Conservation (phyloP, 306 rosid genomes). For the Carpinus viminea region DNA sequence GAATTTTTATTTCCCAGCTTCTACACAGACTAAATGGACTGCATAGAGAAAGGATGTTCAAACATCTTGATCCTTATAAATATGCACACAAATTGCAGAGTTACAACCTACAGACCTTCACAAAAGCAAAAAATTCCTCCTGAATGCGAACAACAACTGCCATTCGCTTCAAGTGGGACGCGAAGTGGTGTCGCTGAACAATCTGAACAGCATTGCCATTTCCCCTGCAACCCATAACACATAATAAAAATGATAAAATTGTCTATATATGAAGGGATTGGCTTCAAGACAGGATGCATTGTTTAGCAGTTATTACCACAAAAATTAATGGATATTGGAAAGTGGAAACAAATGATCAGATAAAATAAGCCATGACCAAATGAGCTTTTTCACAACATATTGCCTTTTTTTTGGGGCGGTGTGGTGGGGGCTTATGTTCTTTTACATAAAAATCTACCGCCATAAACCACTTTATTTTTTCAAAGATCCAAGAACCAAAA, state of each 20-base stretch:
- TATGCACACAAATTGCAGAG: slow-evolving; percentile 15
- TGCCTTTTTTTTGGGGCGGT: not conserved
- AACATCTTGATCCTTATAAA: slow-evolving; percentile 5
- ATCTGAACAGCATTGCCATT: slow-evolving; percentile 84
- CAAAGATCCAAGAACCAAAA: not conserved
- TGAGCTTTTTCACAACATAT: not conserved
- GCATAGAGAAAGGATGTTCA: not conserved
- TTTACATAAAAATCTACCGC: not conserved
- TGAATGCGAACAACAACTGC: slow-evolving; percentile 93
- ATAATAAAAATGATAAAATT: not conserved
- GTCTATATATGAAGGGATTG: not conserved
- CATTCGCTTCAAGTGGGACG: slow-evolving; percentile 95
- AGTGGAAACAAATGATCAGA: not conserved
- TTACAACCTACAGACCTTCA: slow-evolving; percentile 70
- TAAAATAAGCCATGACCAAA: not conserved
- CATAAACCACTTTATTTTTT: not conserved
- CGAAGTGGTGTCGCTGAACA: slow-evolving; percentile 95
- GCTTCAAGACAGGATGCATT: not conserved
- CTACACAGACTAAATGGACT: not conserved
- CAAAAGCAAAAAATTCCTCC: slow-evolving; percentile 87
- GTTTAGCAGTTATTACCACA: not conserved
- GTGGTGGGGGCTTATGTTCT: not conserved
- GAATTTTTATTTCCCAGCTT: not conserved
- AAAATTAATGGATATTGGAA: not conserved
- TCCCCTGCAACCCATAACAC: slow-evolving; percentile 58